Evolutionary conservation across 2,329 filamentous ascomycete species (phyloP), one percentile per base, ranked within the genome.

Genomic region (Periconia digitata): DNA sequence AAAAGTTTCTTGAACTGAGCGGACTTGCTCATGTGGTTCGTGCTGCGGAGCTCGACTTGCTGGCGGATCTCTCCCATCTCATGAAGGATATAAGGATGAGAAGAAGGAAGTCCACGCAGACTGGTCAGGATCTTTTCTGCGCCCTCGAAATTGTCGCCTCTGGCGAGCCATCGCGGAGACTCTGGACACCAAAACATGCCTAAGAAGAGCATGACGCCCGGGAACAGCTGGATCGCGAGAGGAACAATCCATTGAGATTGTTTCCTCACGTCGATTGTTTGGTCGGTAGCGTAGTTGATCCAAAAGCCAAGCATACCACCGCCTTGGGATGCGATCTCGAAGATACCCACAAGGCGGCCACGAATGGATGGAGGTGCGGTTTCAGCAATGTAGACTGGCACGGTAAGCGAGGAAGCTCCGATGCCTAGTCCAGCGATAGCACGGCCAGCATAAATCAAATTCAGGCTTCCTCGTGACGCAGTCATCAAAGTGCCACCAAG

Each of bases 241-340:
- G 85, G 85, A 27, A 87, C 79, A 24, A 84, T 71, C 84, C 85
- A 88, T 64, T 85, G 84, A 1, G 71, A 68, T 51, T 76, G 75
- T 15, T 69, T 75, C 1, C 76, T 62, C 1, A 46, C 79, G 29
- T 59, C 46, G 67, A 73, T 79, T 53, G 67, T 69, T 35, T 64
- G 59, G 34, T 72, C 70, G 10, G 69, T 66, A 1, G 64, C 67
- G 44, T 74, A 75, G 52, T 74, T 74, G 54, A 74, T 71, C 72
- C 71, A 74, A 49, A 74, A 74, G 6, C 72, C 70, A 6, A 72
- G 50, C 66, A 74, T 72, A 20, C 83, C 84, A 24, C 85, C 80
- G 1, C 81, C 74, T 70, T 86, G 85, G 70, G 82, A 86, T 21
- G 82, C 81, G 1, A 87, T 74, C 63, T 87, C 85, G 66, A 85